A percentile compares a stretch with the other conserved stretches of the same genome.
Evolutionary conservation across 2,329 filamentous ascomycete genomes (phyloP).

Genomic region (Aspergillus sp.): DNA sequence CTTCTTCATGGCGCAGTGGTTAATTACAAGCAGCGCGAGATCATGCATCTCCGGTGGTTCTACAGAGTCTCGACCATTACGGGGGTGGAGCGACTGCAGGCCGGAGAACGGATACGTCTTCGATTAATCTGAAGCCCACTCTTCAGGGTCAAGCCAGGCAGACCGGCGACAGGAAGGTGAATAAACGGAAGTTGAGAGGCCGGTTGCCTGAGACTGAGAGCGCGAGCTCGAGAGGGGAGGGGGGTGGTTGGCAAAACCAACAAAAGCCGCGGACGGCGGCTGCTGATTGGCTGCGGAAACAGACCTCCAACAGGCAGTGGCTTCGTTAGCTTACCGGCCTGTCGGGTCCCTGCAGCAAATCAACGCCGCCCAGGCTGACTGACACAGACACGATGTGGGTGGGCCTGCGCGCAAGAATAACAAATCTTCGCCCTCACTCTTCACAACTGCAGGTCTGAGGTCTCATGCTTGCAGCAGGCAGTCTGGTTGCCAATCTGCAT

Average conservation of each 20-base stretch:
- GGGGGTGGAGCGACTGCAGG: neutral
- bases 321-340: slow-evolving; percentile 22
- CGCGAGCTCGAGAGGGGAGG: neutral
- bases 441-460: slow-evolving; percentile 3
- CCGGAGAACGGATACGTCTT: too few species aligned
- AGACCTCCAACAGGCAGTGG: slow-evolving; percentile 20
- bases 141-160: too few species aligned
- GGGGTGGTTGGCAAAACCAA: slow-evolving; percentile 22
- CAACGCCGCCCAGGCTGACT: slow-evolving; percentile 15
- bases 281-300: slow-evolving; percentile 22
- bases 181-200: neutral
- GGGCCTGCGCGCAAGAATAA: slow-evolving; percentile 11
- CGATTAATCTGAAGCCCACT: too few species aligned
- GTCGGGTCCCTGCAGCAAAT: slow-evolving; percentile 24
- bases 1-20: too few species aligned
- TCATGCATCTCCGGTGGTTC: neutral
- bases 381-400: slow-evolving; percentile 23
- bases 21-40: too few species aligned
- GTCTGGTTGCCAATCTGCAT: slow-evolving; percentile 25
- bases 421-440: slow-evolving; percentile 3
- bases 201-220: neutral
- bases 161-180: neutral
- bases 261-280: slow-evolving; percentile 1
- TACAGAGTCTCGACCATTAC: neutral
- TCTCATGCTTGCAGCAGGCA: neutral